Evolutionary conservation across 2,329 filamentous ascomycete genomes (phyloP).

Genomic region (Diplodia intermedia): DNA sequence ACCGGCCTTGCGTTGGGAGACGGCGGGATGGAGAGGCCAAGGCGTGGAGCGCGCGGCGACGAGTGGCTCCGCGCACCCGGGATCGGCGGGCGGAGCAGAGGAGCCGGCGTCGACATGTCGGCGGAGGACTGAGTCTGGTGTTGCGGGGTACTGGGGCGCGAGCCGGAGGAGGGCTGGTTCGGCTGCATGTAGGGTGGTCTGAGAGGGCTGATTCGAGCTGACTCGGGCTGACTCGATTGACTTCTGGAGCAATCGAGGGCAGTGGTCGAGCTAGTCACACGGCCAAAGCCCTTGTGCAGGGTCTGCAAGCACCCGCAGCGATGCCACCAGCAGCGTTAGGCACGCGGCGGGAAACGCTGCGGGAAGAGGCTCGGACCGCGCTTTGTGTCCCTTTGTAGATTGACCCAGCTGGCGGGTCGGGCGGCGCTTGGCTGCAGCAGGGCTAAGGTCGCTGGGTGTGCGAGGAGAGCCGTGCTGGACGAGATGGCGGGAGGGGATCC

Average conservation of each 20-base stretch:
- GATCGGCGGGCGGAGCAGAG: constrained; percentile 82
- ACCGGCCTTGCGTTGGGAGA: constrained; percentile 84
- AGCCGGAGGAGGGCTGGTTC: constrained; percentile 16
- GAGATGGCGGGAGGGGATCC: constrained; percentile 15
- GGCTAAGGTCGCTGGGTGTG: constrained; percentile 19
- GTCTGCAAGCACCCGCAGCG: constrained; percentile 31
- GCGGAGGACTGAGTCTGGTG: constrained; percentile 24
- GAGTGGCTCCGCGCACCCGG: constrained; percentile 67
- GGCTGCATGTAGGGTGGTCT: constrained; percentile 30
- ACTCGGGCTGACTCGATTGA: background rate
- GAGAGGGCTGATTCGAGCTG: background rate
- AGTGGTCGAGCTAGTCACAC: constrained; percentile 22
- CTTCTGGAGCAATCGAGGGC: background rate
- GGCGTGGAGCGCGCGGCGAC: constrained; percentile 72
- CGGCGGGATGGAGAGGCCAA: constrained; percentile 88
- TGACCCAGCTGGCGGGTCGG: constrained; percentile 21
- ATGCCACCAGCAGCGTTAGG: constrained; percentile 26
- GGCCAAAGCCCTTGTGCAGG: constrained; percentile 26
- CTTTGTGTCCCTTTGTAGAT: constrained; percentile 24
- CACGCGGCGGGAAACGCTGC: constrained; percentile 25
- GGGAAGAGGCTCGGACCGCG: constrained; percentile 26
- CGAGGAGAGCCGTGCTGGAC: constrained; percentile 25
- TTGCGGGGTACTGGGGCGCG: constrained; percentile 30
- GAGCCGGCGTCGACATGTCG: constrained; percentile 76
- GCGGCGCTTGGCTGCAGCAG: constrained; percentile 31